These are phyloP conservation scores for Moesziomyces parantarcticus DNA, from an alignment of 1,284 basidiomycete genomes.

Conservation along the genomic window DNA sequence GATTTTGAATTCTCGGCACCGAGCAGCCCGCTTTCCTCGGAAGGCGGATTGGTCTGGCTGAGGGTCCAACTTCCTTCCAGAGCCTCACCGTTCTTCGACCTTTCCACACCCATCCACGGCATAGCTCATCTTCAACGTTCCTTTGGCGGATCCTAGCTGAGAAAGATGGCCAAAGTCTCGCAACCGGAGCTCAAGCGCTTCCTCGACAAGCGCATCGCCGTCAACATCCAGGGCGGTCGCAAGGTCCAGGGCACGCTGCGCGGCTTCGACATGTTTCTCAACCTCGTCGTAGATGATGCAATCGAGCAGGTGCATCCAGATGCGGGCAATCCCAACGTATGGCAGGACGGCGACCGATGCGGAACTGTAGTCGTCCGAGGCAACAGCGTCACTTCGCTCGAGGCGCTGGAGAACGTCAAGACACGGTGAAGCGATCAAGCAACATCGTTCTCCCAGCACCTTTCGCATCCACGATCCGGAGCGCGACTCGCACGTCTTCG, in stretches of 20 bases:
- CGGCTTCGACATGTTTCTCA: constrained; percentile 98
- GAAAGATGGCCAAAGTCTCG: constrained; percentile 62
- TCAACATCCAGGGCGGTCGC: constrained; percentile 94
- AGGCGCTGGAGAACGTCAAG: constrained; percentile 63
- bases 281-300: constrained; percentile 95
- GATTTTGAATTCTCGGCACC: not conserved
- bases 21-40: not conserved
- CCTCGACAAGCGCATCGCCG: constrained; percentile 97
- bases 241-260: constrained; percentile 94
- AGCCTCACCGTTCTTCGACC: not conserved
- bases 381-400: constrained; percentile 65
- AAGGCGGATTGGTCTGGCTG: not conserved
- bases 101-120: not conserved
- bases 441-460: not conserved
- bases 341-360: constrained; percentile 58
- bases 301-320: constrained; percentile 80
- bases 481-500: too few species aligned
- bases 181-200: constrained; percentile 73
- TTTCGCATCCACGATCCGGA: too few species aligned
- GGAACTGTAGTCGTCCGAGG: constrained; percentile 66
- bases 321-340: constrained; percentile 68
- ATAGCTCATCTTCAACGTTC: not conserved
- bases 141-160: not conserved
- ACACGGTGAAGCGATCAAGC: constrained; percentile 30
- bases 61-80: not conserved